Evolutionary conservation across 1,139 yeast species (phyloP).

Genomic region (Eremothecium cymbalariae): DNA sequence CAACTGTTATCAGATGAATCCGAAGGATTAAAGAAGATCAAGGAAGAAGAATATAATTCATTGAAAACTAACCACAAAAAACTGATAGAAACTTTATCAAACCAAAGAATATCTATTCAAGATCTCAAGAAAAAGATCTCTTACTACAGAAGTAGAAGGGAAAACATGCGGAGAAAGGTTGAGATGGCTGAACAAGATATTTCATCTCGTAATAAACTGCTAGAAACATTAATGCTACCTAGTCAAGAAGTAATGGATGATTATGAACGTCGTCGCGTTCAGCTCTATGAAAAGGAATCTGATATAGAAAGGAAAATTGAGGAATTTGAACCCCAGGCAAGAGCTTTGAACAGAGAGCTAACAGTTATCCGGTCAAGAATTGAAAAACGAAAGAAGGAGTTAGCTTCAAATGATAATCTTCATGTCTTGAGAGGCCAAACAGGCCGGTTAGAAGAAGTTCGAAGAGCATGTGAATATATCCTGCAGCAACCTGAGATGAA

Average conservation of each 20-base stretch:
- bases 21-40: slow-evolving; percentile 10
- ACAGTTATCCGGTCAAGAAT: not conserved
- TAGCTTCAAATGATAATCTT: slow-evolving; percentile 7
- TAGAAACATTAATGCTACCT: slow-evolving; percentile 20
- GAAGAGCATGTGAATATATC: slow-evolving; percentile 37
- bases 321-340: slow-evolving; percentile 16
- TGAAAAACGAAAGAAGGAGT: slow-evolving; percentile 34
- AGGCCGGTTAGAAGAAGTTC: slow-evolving; percentile 29
- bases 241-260: slow-evolving; percentile 13
- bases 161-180: slow-evolving; percentile 21
- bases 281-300: slow-evolving; percentile 12
- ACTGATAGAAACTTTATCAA: slow-evolving; percentile 12
- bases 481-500: slow-evolving; percentile 34
- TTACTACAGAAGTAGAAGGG: slow-evolving; percentile 22
- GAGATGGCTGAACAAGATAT: slow-evolving; percentile 24
- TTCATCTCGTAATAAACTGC: slow-evolving; percentile 18
- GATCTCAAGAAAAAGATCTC: slow-evolving; percentile 22
- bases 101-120: slow-evolving; percentile 14
- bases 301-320: slow-evolving; percentile 15
- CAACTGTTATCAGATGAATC: slow-evolving; percentile 10
- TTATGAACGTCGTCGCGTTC: slow-evolving; percentile 1
- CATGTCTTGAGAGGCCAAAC: slow-evolving; percentile 37
- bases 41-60: slow-evolving; percentile 5
- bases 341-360: slow-evolving; percentile 9
- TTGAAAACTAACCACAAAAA: not conserved